phyloP scores from a whole-genome alignment of 2,329 filamentous ascomycete genomes.

The Bipolaris victoriae region DNA sequence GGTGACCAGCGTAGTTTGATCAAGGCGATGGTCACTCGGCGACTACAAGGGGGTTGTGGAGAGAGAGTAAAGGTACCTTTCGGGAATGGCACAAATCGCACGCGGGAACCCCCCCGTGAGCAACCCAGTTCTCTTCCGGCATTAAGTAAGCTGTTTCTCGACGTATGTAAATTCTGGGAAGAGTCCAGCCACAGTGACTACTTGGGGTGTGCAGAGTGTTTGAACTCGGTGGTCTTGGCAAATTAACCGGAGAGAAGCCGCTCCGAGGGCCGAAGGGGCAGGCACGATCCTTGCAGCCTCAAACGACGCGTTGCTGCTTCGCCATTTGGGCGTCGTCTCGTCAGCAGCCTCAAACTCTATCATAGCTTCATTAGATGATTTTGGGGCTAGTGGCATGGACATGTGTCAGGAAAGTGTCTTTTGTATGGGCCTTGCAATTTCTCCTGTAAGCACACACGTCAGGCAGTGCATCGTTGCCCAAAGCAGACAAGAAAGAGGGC shows the following conservation, averaged over 20 bases:
- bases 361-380: neutral
- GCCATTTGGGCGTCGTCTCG: neutral
- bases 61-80: conserved; percentile 6
- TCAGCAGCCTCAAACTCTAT: neutral
- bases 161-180: neutral
- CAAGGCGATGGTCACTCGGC: too few relatives aligned
- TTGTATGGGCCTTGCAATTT: neutral
- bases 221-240: conserved; percentile 15
- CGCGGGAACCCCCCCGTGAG: conserved; percentile 40
- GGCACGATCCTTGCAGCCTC: conserved; percentile 3
- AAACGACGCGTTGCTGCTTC: neutral
- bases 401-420: conserved; percentile 1
- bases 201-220: conserved; percentile 6
- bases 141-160: conserved; percentile 16
- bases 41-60: neutral
- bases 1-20: too few relatives aligned
- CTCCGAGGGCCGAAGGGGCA: conserved; percentile 8
- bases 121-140: conserved; percentile 42
- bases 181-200: neutral
- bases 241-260: neutral
- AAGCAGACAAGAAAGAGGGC: neutral
- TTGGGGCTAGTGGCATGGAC: neutral
- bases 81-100: conserved; percentile 40
- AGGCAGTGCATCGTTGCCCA: too few relatives aligned
- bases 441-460: neutral